Evolutionary conservation across 345 rosid genomes (phyloP), one percentile per base, ranked within the genome.

Genomic region (Gossypium mustelinum): DNA sequence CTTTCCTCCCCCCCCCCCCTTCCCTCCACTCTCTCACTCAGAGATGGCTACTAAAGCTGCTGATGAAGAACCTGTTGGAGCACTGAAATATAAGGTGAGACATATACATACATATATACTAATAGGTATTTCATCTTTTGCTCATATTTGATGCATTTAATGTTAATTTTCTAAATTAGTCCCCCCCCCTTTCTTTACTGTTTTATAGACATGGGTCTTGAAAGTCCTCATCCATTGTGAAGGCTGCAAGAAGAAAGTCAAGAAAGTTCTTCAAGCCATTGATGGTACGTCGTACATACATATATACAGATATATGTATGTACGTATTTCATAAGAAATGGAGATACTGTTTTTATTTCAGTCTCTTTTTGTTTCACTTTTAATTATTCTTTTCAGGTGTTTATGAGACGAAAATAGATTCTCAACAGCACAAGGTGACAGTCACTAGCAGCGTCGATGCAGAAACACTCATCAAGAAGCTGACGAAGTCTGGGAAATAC

Each of bases 191-290:
- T 14, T 51, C 59, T 43, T 11, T 20, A 41, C 39, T 69, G 75
- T 58, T 43, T 64, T 64, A 16, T 80, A 87, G 97, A 91, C 89
- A 67, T 91, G 92, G 92, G 81, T 75, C 17, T 61, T 91, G 78
- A 91, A 78, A 80, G 94, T 89, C 48, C 82, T 81, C 58, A 86
- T 91, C 74, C 94, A 91, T 81, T 91, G 94, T 39, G 83, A 88
- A 79, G 94, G 97, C 72, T 91, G 97, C 87, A 85, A 82, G 85
- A 87, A 83, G 79, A 85, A 91, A 79, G 94, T 91, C 77, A 89
- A 77, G 83, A 89, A 83, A 81, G 74, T 88, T 77, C 92, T 91
- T 67, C 89, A 89, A 48, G 79, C 74, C 77, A 82, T 89, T 25
- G 91, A 91, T 7, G 97, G 97, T 89, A 83, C 7, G 41, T 34